Percentiles rank a stretch among this genome's conserved stretches.
These are phyloP conservation scores for Margaritispora aquatica DNA, from an alignment of 495 filamentous ascomycete species.

Conservation along the genomic window DNA sequence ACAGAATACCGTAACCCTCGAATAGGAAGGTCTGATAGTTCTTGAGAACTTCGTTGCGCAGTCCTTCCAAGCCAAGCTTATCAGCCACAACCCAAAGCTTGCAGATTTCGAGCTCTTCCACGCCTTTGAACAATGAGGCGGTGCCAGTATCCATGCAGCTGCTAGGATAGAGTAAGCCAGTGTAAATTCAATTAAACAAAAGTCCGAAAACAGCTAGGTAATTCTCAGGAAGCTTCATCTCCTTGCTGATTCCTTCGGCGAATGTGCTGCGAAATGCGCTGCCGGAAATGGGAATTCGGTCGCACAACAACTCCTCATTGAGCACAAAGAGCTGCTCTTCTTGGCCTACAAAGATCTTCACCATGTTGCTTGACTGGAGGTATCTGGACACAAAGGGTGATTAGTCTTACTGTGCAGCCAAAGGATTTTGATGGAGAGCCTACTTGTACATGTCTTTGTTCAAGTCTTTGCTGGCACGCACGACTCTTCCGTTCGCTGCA, in stretches of 20 bases:
- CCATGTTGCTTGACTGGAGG: too few species aligned
- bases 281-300: background rate
- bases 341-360: too few species aligned
- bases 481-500: too few species aligned
- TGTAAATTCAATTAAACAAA: background rate
- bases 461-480: too few species aligned
- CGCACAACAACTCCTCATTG: slow-evolving; percentile 6
- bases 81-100: slow-evolving; percentile 1
- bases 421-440: too few species aligned
- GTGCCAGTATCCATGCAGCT: background rate
- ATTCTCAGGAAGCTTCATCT: background rate
- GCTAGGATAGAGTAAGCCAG: background rate
- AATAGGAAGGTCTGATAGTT: background rate
- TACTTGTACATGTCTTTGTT: too few species aligned
- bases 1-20: background rate
- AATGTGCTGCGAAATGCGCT: background rate
- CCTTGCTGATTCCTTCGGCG: background rate
- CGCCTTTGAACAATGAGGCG: too few species aligned
- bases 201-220: background rate
- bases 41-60: background rate
- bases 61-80: background rate
- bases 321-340: too few species aligned
- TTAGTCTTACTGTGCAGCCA: too few species aligned
- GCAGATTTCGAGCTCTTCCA: background rate
- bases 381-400: too few species aligned